Conservation (phyloP, 169 alveolate species). For the Eimeria tenella region DNA sequence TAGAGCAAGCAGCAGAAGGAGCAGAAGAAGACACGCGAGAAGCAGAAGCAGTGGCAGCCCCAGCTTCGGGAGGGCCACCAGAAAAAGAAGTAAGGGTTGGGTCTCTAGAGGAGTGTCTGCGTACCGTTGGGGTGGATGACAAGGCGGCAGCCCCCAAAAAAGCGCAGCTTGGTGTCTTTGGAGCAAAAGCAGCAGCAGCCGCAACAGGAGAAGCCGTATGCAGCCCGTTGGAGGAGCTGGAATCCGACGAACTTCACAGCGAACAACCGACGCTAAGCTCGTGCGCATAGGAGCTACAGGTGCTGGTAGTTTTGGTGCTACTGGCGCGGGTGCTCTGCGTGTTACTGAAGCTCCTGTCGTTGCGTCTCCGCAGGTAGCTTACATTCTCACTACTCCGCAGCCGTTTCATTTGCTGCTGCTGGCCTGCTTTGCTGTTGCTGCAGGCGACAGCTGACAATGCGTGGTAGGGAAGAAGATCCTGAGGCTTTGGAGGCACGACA, state of each 20-base stretch:
- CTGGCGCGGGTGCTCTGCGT: not conserved
- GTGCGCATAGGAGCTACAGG: constrained; percentile 8
- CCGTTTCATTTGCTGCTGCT: constrained; percentile 15
- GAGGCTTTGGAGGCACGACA: constrained; percentile 20
- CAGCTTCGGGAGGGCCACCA: not conserved
- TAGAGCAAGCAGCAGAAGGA: constrained; percentile 26
- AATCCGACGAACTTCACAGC: not conserved
- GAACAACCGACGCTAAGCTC: constrained; percentile 20
- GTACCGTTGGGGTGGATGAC: not conserved
- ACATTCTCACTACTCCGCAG: not conserved
- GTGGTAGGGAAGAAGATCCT: constrained; percentile 38
- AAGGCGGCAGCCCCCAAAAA: not conserved
- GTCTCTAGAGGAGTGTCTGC: not conserved
- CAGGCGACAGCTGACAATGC: constrained; percentile 28
- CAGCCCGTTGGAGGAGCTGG: not conserved
- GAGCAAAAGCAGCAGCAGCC: not conserved
- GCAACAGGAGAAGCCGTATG: not conserved
- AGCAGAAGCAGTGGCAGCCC: not conserved
- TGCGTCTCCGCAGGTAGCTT: not conserved
- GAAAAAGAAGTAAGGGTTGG: not conserved
- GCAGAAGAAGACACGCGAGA: not conserved
- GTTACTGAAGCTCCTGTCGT: not conserved
- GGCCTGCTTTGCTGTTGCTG: constrained; percentile 27
- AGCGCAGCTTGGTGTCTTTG: not conserved
- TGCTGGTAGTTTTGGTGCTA: constrained; percentile 9